Evolutionary conservation across 176 grass and related monocot genomes (phyloP).

Genomic region (Oryza rufipogon): DNA sequence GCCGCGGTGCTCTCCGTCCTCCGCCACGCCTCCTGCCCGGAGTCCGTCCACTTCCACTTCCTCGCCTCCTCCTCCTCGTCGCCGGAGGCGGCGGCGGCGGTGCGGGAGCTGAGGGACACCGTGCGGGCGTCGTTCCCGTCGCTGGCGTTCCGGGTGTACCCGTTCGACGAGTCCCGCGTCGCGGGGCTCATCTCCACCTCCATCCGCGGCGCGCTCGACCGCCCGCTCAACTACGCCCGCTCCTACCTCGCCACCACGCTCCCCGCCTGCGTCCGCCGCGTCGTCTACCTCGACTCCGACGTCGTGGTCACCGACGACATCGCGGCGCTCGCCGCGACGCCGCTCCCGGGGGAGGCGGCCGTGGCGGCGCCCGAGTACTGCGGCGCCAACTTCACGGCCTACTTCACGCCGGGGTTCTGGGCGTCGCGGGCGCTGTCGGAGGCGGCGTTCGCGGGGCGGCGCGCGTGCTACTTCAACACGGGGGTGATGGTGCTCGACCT

Average conservation of each 20-base stretch:
- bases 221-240: slow-evolving; percentile 88
- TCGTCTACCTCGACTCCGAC: slow-evolving; percentile 94
- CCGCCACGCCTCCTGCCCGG: slow-evolving; percentile 74
- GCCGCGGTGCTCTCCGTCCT: slow-evolving; percentile 81
- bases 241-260: slow-evolving; percentile 73
- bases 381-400: slow-evolving; percentile 77
- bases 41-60: slow-evolving; percentile 85
- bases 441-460: slow-evolving; percentile 43
- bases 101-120: slow-evolving; percentile 40
- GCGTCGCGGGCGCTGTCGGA: slow-evolving; percentile 44
- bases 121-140: slow-evolving; percentile 74
- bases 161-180: slow-evolving; percentile 76
- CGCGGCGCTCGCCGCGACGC: slow-evolving; percentile 59
- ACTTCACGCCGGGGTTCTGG: slow-evolving; percentile 89
- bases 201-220: slow-evolving; percentile 75
- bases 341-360: slow-evolving; percentile 33
- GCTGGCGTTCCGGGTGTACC: slow-evolving; percentile 78
- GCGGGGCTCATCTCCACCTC: slow-evolving; percentile 75
- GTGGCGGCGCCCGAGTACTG: slow-evolving; percentile 87
- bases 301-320: slow-evolving; percentile 87
- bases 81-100: neutral
- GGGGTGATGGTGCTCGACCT: slow-evolving; percentile 92
- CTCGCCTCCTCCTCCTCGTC: slow-evolving; percentile 28
- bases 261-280: slow-evolving; percentile 63
- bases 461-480: slow-evolving; percentile 89